Evolutionary conservation across 1,284 basidiomycete genomes (phyloP).

Genomic region (Trametes pubescens): DNA sequence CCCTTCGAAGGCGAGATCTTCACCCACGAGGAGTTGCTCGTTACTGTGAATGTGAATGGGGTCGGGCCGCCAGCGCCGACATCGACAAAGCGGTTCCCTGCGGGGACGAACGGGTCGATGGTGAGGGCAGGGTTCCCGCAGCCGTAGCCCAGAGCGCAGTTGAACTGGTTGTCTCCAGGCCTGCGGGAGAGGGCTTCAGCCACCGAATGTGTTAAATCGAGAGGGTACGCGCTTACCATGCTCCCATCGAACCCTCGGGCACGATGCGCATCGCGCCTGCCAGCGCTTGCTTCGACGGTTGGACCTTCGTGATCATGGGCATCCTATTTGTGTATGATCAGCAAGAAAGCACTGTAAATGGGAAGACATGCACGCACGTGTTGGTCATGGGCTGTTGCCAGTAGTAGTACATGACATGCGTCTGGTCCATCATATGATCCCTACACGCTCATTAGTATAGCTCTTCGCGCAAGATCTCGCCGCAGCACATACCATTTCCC

Average conservation of each 20-base stretch:
- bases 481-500: slow-evolving; percentile 56
- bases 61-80: slow-evolving; percentile 68
- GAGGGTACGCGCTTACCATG: slow-evolving; percentile 51
- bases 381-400: slow-evolving; percentile 77
- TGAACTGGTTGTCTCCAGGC: slow-evolving; percentile 68
- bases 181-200: slow-evolving; percentile 39
- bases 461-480: neutral
- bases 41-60: slow-evolving; percentile 64
- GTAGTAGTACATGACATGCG: slow-evolving; percentile 70
- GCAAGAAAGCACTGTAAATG: neutral
- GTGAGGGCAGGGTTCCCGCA: slow-evolving; percentile 60
- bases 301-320: slow-evolving; percentile 64
- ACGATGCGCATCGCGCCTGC: slow-evolving; percentile 68
- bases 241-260: slow-evolving; percentile 64
- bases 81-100: slow-evolving; percentile 64
- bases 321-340: slow-evolving; percentile 48
- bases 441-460: slow-evolving; percentile 17
- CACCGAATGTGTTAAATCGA: neutral
- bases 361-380: slow-evolving; percentile 48
- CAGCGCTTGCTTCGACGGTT: slow-evolving; percentile 63
- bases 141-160: slow-evolving; percentile 58
- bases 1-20: slow-evolving; percentile 56
- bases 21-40: slow-evolving; percentile 63
- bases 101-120: slow-evolving; percentile 65
- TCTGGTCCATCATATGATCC: slow-evolving; percentile 72